Evolutionary conservation across 1,284 basidiomycete species (phyloP), one percentile per base, ranked within the genome.

Genomic region (Peniophora sp.): DNA sequence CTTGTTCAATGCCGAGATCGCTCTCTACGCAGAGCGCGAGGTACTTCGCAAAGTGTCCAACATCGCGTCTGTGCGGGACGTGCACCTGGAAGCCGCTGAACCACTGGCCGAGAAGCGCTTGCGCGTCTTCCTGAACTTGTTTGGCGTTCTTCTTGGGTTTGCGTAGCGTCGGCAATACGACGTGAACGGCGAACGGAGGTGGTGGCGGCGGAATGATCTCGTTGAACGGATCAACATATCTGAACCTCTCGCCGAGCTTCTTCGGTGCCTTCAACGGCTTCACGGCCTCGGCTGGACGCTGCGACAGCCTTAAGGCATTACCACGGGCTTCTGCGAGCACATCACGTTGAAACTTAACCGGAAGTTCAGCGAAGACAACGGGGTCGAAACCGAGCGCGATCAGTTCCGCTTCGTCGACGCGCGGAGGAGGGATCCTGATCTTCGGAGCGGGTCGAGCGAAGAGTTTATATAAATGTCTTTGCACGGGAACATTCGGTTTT

Each of bases 61-160:
- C 72, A 58, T 94, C 92, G 59, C 72, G 75, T 54, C 71, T 67
- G 51, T 83, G 80, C 35, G 91, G 91, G 14, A 73, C 72, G 51
- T 74, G 72, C 43, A 76, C 68, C 46, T 64, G 63, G 57, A 85
- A 85, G 1, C 71, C 67, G 42, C 75, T 70, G 3, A 94, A 78
- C 92, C 92, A 95, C 35, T 68, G 61, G 54, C 82, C 81, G 36
- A 95, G 73, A 20, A 86, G 72, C 3, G 66, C 64, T 60, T 88
- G 79, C 24, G 94, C 74, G 54, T 90, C 87, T 36, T 76, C 77
- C 17, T 78, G 75, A 56, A 83, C 79, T 3, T 73, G 74, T 50
- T 82, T 81, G 48, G 67, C 64, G 23, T 79, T 53, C 57, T 77
- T 81, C 52, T 74, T 24, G 2, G 56, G 74, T 53, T 79, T 79